Base-by-base conservation (phyloP, 805 yeast genomes). In the Schwanniomyces vanrijiae region DNA sequence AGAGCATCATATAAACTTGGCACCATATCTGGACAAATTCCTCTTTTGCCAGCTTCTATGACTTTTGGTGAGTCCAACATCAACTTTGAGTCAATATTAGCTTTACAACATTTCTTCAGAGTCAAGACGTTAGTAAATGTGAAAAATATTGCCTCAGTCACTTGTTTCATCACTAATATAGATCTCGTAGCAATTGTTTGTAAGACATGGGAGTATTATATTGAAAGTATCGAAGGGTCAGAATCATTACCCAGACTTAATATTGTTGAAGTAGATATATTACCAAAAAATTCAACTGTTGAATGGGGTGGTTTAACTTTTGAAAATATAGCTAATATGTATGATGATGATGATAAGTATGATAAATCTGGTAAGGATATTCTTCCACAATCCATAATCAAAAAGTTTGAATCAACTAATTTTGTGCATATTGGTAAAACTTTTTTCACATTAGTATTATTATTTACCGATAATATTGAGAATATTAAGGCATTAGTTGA, bases 11-110 rank as follows among this genome's bases (percentile, higher is more conserved):
- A 81, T 46, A 66, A 75, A 22, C 64, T 82, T 6, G 83, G 86
- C 2, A 73, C 76, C 31, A 62, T 91, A 10, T 88, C 97, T 43
- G 99, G 99, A 0, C 98, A 94, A 68, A 91, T 94, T 33, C 95
- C 96, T 1, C 70, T 94, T 34, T 62, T 84, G 1, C 97, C 99
- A 0, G 64, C 80, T 1, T 64, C 80, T 10, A 87, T 92, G 91
- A 75, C 66, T 2, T 55, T 88, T 33, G 44, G 59, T 3, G 33
- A 40, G 8, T 37, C 40, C 3, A 49, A 42, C 5, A 40, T 42
- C 4, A 69, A 65, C 9, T 51, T 59, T 2, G 78, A 81, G 43
- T 59, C 82, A 0, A 69, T 74, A 0, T 64, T 90, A 20, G 73
- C 96, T 0, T 74, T 91, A 42, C 96, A 89, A 62, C 94, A 90